Percentiles rank a stretch among this genome's conserved stretches.
Conservation (phyloP, 2,329 filamentous ascomycete species). For the Aureobasidium sp. region DNA sequence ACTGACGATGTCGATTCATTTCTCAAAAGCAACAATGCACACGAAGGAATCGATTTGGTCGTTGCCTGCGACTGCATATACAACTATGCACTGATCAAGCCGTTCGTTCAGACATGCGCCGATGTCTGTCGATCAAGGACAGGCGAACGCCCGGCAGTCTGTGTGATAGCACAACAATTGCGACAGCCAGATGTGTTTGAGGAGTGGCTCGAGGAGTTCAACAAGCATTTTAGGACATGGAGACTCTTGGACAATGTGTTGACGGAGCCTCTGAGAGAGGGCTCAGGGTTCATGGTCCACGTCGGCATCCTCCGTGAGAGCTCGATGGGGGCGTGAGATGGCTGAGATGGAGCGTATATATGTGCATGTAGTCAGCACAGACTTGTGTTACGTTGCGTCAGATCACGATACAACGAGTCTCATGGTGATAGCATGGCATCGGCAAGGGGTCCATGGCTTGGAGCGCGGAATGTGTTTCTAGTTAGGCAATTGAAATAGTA, state of each 20-base stretch:
- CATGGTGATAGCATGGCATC: neutral
- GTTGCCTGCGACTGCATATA: conserved; percentile 92
- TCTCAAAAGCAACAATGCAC: conserved; percentile 42
- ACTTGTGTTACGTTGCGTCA: neutral
- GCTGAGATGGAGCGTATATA: neutral
- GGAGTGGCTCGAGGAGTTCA: conserved; percentile 65
- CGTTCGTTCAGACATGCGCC: conserved; percentile 72
- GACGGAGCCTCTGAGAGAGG: conserved; percentile 49
- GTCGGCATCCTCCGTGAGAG: conserved; percentile 52
- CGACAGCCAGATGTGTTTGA: conserved; percentile 80
- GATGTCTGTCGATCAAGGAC: conserved; percentile 59
- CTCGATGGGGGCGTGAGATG: neutral
- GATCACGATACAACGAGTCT: neutral
- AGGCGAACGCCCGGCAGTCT: conserved; percentile 50
- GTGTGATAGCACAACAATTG: conserved; percentile 81
- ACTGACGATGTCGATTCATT: conserved; percentile 37
- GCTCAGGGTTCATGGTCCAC: conserved; percentile 75
- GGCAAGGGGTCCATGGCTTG: neutral
- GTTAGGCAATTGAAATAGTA: neutral
- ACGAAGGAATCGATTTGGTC: conserved; percentile 42
- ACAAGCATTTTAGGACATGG: conserved; percentile 63
- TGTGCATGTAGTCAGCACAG: neutral
- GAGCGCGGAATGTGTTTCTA: neutral
- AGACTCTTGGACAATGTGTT: conserved; percentile 59
- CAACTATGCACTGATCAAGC: conserved; percentile 76